A percentile compares a stretch with the other conserved stretches of the same genome.
Evolutionary conservation across 2,329 filamentous ascomycete genomes (phyloP).

Genomic region (Microcyclosporella mali): DNA sequence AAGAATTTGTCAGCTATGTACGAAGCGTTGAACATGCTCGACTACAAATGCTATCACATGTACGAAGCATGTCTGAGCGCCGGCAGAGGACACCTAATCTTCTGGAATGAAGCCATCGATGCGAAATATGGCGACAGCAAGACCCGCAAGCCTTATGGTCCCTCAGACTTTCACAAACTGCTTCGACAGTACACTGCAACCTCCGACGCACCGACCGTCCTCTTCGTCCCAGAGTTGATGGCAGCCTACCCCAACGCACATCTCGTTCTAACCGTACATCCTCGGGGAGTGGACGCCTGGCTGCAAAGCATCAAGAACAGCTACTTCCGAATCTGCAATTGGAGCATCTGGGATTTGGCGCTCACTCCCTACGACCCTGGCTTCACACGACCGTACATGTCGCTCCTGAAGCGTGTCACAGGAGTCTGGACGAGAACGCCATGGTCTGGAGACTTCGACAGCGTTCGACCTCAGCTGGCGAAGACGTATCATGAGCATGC

Average conservation of each 20-base stretch:
- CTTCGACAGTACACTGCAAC: neutral
- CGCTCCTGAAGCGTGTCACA: neutral
- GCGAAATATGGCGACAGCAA: neutral
- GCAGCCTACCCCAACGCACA: neutral
- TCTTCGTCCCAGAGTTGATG: neutral
- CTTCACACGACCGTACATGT: neutral
- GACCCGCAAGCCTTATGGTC: neutral
- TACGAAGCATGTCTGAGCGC: neutral
- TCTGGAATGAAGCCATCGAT: neutral
- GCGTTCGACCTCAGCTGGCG: no score
- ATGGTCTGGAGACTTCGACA: no score
- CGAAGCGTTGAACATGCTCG: neutral
- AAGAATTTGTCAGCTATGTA: neutral
- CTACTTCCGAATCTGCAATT: neutral
- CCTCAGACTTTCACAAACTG: neutral
- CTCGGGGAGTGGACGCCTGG: neutral
- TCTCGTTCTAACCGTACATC: neutral
- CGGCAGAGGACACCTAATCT: neutral
- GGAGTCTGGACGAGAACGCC: neutral
- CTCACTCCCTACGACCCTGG: neutral
- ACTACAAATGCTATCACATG: slow-evolving; percentile 1
- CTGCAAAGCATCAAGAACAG: neutral
- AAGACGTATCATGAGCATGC: no score
- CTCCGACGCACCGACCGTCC: neutral
- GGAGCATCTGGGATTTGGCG: neutral